phyloP scores from a whole-genome alignment of 805 yeast species.

The Starmera caribaea region DNA sequence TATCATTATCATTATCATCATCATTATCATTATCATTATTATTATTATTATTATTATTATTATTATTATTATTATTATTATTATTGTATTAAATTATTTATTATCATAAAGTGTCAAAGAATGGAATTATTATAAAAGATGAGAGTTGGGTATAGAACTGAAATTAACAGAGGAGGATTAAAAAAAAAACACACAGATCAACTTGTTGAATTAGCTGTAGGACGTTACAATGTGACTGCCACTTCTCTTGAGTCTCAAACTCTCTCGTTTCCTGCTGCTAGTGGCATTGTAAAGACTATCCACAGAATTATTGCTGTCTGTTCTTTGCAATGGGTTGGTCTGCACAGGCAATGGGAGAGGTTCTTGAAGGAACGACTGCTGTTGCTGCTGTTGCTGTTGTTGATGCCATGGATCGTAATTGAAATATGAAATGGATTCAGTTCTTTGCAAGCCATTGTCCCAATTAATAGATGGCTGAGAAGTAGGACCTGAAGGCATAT shows the following conservation, averaged over 20 bases:
- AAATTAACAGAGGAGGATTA: no score
- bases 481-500: not conserved
- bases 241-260: constrained; percentile 38
- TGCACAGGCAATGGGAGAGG: not conserved
- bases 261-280: constrained; percentile 42
- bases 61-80: no score
- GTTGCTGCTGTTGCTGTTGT: constrained; percentile 5
- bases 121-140: not conserved
- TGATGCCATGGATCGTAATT: not conserved
- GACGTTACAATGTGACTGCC: constrained; percentile 7
- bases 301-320: not conserved
- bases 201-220: not conserved
- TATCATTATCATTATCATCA: no score
- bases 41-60: no score
- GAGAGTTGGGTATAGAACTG: not conserved
- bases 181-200: no score
- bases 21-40: no score
- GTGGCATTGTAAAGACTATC: constrained; percentile 30
- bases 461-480: not conserved
- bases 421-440: no score
- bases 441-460: no score
- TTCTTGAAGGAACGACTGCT: constrained; percentile 14
- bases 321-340: not conserved
- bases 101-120: not conserved
- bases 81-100: not conserved